phyloP scores from a whole-genome alignment of 768 basidiomycete species.

The Tubosaeta sp. region DNA sequence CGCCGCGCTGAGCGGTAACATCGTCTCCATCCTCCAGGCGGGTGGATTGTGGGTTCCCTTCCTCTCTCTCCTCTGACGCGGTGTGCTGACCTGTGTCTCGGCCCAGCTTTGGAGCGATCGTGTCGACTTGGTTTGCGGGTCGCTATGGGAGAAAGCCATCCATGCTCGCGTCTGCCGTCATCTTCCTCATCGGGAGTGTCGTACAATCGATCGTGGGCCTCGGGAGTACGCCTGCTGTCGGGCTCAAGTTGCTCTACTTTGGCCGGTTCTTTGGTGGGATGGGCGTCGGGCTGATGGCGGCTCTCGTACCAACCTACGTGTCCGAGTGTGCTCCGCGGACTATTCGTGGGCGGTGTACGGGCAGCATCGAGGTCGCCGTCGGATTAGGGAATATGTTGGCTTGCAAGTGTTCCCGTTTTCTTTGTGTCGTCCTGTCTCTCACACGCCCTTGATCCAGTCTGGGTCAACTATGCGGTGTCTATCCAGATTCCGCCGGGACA shows the following conservation, averaged over 20 bases:
- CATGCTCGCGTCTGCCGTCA: constrained; percentile 27
- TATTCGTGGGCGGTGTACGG: constrained; percentile 37
- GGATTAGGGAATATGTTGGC: constrained; percentile 32
- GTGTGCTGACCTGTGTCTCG: background rate
- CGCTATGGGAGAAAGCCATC: constrained; percentile 35
- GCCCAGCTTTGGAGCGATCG: too few species aligned
- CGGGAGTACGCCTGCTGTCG: constrained; percentile 23
- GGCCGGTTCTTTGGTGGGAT: constrained; percentile 45
- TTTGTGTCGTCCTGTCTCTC: background rate
- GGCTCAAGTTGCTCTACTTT: constrained; percentile 25
- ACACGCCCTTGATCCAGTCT: constrained; percentile 21
- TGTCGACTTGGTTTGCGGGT: too few species aligned
- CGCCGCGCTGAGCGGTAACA: constrained; percentile 32
- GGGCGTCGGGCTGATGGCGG: constrained; percentile 39
- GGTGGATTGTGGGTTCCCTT: constrained; percentile 30
- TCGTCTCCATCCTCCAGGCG: constrained; percentile 36
- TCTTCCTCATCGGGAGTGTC: constrained; percentile 31
- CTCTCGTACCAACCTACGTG: constrained; percentile 35
- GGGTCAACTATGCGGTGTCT: constrained; percentile 16
- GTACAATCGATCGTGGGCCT: constrained; percentile 32
- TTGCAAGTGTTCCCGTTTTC: constrained; percentile 21
- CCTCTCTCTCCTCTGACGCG: too few species aligned
- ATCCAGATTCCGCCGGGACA: too few species aligned
- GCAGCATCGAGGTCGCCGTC: constrained; percentile 29
- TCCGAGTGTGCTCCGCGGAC: constrained; percentile 35